Evolutionary conservation across 352 stramenopile genomes (phyloP).

Genomic region (Phytophthora hibernalis): DNA sequence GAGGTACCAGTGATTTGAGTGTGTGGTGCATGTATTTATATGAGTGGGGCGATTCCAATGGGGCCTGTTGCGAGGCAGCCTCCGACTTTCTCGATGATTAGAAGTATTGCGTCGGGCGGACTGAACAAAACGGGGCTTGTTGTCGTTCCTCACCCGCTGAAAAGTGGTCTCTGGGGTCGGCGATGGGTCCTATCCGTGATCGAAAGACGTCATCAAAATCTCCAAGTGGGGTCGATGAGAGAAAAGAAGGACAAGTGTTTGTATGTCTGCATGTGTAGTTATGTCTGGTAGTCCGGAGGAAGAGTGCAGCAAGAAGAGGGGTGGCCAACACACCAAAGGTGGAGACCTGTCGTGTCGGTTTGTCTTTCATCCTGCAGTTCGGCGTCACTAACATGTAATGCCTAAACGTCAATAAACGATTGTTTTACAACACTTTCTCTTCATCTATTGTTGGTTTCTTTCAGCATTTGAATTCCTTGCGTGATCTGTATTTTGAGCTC

Average conservation of each 20-base stretch:
- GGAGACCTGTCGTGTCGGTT: slow-evolving; percentile 36
- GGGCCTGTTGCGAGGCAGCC: slow-evolving; percentile 26
- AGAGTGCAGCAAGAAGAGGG: slow-evolving; percentile 39
- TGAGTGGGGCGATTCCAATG: slow-evolving; percentile 38
- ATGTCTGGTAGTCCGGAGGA: slow-evolving; percentile 21
- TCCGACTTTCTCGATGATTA: slow-evolving; percentile 82
- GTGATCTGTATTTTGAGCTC: too few relatives aligned
- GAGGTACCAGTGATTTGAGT: slow-evolving; percentile 12
- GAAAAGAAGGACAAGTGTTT: slow-evolving; percentile 44
- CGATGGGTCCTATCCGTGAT: slow-evolving; percentile 58
- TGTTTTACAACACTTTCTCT: slow-evolving; percentile 11
- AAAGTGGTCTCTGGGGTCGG: slow-evolving; percentile 65
- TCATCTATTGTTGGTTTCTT: slow-evolving; percentile 4
- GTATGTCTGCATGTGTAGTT: slow-evolving; percentile 15
- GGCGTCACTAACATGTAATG: slow-evolving; percentile 20
- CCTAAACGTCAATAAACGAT: slow-evolving; percentile 9
- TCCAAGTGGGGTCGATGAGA: slow-evolving; percentile 71
- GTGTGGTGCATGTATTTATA: slow-evolving; percentile 29
- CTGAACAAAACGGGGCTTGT: slow-evolving; percentile 71
- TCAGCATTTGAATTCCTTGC: neutral
- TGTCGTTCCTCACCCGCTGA: slow-evolving; percentile 58
- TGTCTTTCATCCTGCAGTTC: slow-evolving; percentile 5
- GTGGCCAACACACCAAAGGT: slow-evolving; percentile 27
- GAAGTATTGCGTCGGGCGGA: slow-evolving; percentile 87
- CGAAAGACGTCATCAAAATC: slow-evolving; percentile 74